phyloP scores from a whole-genome alignment of 495 filamentous ascomycete species.

The Daldinia loculata region DNA sequence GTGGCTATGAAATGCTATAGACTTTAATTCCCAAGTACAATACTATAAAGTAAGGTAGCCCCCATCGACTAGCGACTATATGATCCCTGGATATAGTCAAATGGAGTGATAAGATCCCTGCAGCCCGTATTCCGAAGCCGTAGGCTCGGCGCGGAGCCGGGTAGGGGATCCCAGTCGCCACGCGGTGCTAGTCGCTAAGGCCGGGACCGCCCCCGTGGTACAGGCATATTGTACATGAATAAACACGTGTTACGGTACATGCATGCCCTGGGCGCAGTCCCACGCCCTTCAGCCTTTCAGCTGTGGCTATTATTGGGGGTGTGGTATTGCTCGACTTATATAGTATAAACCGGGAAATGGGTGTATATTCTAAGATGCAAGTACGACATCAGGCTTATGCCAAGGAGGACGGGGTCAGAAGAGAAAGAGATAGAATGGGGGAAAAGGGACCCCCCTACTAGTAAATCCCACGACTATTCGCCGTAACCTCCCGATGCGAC shows the following conservation, averaged over 20 bases:
- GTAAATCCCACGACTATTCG: background rate
- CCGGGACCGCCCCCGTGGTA: slow-evolving; percentile 18
- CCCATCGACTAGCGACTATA: background rate
- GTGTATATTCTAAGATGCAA: slow-evolving; percentile 7
- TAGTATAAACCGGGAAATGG: slow-evolving; percentile 5
- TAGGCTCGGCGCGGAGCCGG: slow-evolving; percentile 21
- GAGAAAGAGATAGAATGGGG: slow-evolving; percentile 1
- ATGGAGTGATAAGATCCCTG: background rate
- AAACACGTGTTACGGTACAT: slow-evolving; percentile 33
- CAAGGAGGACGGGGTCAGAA: slow-evolving; percentile 14
- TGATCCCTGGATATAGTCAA: background rate
- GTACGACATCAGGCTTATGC: slow-evolving; percentile 26
- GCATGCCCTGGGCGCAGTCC: slow-evolving; percentile 21
- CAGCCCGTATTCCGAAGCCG: slow-evolving; percentile 9
- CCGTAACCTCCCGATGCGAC: slow-evolving; percentile 15
- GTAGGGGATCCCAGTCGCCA: slow-evolving; percentile 20
- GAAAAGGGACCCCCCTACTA: background rate
- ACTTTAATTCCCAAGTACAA: background rate
- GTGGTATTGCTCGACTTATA: slow-evolving; percentile 5
- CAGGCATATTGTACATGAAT: slow-evolving; percentile 12
- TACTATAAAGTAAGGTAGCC: background rate
- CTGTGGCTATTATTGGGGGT: slow-evolving; percentile 30
- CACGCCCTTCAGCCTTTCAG: slow-evolving; percentile 27
- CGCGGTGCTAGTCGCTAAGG: slow-evolving; percentile 14
- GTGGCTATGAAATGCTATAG: background rate